A percentile compares a stretch with the other conserved stretches of the same genome.
phyloP scores from a whole-genome alignment of 2,329 filamentous ascomycete species.

The Fusarium fracticaudum region DNA sequence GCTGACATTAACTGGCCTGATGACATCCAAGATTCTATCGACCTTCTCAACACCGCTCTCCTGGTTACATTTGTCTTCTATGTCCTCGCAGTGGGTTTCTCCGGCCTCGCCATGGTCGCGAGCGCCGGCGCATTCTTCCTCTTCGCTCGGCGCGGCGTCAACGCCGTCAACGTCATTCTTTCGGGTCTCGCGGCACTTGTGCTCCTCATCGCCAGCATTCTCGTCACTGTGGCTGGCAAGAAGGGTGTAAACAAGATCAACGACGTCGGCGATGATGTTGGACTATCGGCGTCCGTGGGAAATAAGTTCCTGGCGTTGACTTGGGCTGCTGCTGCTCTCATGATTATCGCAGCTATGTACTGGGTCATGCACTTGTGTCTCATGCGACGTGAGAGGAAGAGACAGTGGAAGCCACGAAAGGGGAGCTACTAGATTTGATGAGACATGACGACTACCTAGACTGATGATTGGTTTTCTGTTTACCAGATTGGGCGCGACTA shows the following conservation, averaged over 20 bases:
- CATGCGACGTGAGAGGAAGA: conserved; percentile 43
- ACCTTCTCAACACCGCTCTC: conserved; percentile 60
- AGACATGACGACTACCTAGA: conserved; percentile 16
- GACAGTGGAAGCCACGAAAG: conserved; percentile 42
- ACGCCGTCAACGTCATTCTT: conserved; percentile 51
- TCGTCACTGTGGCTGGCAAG: conserved; percentile 54
- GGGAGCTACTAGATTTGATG: conserved; percentile 39
- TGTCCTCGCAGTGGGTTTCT: conserved; percentile 54
- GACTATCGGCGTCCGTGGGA: conserved; percentile 56
- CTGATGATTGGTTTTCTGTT: conserved; percentile 14
- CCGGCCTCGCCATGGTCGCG: conserved; percentile 55
- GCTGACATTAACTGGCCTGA: conserved; percentile 57
- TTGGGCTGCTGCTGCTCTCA: conserved; percentile 59
- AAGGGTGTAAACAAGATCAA: conserved; percentile 56
- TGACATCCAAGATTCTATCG: conserved; percentile 57
- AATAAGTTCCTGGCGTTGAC: conserved; percentile 56
- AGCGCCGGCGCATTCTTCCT: conserved; percentile 50
- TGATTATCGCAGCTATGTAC: conserved; percentile 52
- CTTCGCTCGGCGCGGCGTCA: conserved; percentile 37
- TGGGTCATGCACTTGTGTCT: conserved; percentile 52
- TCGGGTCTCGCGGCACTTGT: conserved; percentile 49
- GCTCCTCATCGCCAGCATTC: conserved; percentile 54
- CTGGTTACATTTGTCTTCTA: conserved; percentile 61
- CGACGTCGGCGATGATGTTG: conserved; percentile 54
- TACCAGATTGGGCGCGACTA: conserved; percentile 15